Evolutionary conservation across 2,329 filamentous ascomycete genomes (phyloP), one percentile per base, ranked within the genome.

Genomic region (Trichoderma sp.): DNA sequence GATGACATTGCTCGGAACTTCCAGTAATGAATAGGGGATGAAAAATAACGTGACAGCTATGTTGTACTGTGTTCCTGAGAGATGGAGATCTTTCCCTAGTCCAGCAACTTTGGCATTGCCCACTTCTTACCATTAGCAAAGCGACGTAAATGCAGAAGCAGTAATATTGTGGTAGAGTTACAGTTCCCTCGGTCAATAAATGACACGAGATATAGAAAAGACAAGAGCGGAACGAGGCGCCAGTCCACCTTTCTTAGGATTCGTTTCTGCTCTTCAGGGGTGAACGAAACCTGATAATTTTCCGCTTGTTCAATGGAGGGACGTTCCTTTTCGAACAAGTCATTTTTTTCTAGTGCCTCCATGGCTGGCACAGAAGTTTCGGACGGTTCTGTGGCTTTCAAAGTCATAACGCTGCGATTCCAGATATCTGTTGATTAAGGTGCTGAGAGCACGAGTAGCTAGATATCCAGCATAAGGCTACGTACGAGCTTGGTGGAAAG

Each of bases 1-100:
- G 12, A 74, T 60, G 30, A 73, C 67, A 47, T 73, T 70, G 58
- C 68, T 70, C n/a, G 68, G 24, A 43, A 43, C 39, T n/a, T 43
- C 39, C 18, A 43, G 18, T 1, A 43, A 43, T n/a, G 39, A 43
- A n/a, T 74, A 74, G 7, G 72, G 67, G 11, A 75, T 75, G 21
- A 76, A 77, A 69, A 77, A 77, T 53, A 77, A 74, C 71, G 74
- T 77, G 7, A 77, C 71, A 1, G 75, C 73, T 28, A 76, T 72
- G 1, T 75, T 74, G 15, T 76, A 77, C 47, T 76, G 70, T 9
- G 65, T 63, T 70, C 73, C 66, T 8, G 73, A 73, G 21, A 77
- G 73, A 6, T 72, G 70, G 7, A 77, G 64, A 21, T 77, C 75
- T 11, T 71, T 58, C 6, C 73, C 60, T 43, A 77, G 73, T 15